phyloP scores from a whole-genome alignment of 2,329 filamentous ascomycete species.

The Diplocarpon rosae region DNA sequence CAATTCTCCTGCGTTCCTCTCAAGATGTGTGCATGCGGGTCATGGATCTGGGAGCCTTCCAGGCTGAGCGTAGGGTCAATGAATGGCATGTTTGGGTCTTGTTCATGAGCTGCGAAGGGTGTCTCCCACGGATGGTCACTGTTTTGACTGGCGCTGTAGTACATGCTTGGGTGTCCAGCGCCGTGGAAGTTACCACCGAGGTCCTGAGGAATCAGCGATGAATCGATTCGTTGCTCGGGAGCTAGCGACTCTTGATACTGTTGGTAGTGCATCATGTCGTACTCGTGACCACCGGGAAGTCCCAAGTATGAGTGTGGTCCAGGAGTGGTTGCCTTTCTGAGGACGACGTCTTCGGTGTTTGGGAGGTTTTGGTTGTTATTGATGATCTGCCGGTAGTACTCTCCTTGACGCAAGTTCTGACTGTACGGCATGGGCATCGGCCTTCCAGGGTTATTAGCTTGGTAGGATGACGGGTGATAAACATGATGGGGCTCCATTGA shows the following conservation, averaged over 20 bases:
- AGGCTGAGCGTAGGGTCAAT: slow-evolving; percentile 17
- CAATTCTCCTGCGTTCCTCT: slow-evolving; percentile 25
- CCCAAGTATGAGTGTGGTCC: slow-evolving; percentile 27
- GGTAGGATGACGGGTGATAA: slow-evolving; percentile 38
- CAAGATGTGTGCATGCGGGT: slow-evolving; percentile 23
- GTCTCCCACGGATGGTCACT: slow-evolving; percentile 17
- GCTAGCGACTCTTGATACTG: slow-evolving; percentile 10
- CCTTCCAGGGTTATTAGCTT: slow-evolving; percentile 39
- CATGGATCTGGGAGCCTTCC: slow-evolving; percentile 20
- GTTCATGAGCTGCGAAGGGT: slow-evolving; percentile 8
- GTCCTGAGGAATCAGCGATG: slow-evolving; percentile 19
- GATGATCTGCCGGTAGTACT: slow-evolving; percentile 37
- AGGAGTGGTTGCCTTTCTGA: slow-evolving; percentile 31
- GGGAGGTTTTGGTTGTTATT: slow-evolving; percentile 14
- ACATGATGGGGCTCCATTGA: slow-evolving; percentile 21
- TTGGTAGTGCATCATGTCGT: slow-evolving; percentile 21
- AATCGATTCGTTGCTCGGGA: slow-evolving; percentile 22
- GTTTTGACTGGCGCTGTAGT: slow-evolving; percentile 16
- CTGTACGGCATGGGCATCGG: slow-evolving; percentile 36
- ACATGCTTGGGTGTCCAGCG: slow-evolving; percentile 13
- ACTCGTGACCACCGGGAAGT: slow-evolving; percentile 28
- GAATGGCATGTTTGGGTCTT: slow-evolving; percentile 17
- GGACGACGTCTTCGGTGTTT: slow-evolving; percentile 32
- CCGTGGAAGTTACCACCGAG: slow-evolving; percentile 3
- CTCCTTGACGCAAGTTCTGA: slow-evolving; percentile 30